A percentile compares a stretch with the other conserved stretches of the same genome.
phyloP scores from a whole-genome alignment of 192 early-diverging fungal species.

The Umbelopsis isabellina region DNA sequence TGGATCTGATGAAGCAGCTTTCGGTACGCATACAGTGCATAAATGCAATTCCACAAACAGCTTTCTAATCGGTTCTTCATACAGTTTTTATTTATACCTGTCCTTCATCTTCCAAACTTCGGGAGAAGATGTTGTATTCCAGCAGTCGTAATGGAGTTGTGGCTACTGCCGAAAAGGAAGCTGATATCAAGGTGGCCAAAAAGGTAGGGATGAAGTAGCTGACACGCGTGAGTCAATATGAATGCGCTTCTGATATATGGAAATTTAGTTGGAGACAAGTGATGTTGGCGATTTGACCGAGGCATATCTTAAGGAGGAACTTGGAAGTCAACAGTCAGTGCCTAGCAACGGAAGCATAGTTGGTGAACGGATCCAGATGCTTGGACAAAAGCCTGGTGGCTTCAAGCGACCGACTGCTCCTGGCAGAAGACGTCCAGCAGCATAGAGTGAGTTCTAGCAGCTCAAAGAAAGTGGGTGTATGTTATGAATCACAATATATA shows the following conservation, averaged over 20 bases:
- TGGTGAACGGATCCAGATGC: slow-evolving; percentile 38
- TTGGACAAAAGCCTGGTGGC: slow-evolving; percentile 33
- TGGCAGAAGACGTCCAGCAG: slow-evolving; percentile 38
- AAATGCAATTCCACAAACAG: not conserved
- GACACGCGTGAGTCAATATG: not conserved
- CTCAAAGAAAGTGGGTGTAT: not conserved
- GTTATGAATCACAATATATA: slow-evolving; percentile 1
- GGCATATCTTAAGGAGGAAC: slow-evolving; percentile 55
- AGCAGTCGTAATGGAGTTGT: slow-evolving; percentile 69
- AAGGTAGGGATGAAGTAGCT: slow-evolving; percentile 45
- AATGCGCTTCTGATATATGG: not conserved
- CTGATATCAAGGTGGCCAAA: slow-evolving; percentile 60
- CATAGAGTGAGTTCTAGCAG: not conserved
- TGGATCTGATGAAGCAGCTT: slow-evolving; percentile 50
- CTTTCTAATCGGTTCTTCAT: not conserved
- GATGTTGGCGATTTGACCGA: slow-evolving; percentile 60
- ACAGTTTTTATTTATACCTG: slow-evolving; percentile 91
- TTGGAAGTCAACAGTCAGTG: slow-evolving; percentile 39
- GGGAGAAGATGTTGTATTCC: slow-evolving; percentile 91
- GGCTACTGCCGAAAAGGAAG: slow-evolving; percentile 52
- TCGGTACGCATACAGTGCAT: slow-evolving; percentile 41
- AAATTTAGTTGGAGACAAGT: slow-evolving; percentile 60
- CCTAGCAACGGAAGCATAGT: slow-evolving; percentile 21
- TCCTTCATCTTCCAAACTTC: slow-evolving; percentile 79
- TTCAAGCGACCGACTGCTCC: slow-evolving; percentile 41